A percentile compares a stretch with the other conserved stretches of the same genome.
phyloP scores from a whole-genome alignment of 768 basidiomycete species.

The Auricularia sp. region DNA sequence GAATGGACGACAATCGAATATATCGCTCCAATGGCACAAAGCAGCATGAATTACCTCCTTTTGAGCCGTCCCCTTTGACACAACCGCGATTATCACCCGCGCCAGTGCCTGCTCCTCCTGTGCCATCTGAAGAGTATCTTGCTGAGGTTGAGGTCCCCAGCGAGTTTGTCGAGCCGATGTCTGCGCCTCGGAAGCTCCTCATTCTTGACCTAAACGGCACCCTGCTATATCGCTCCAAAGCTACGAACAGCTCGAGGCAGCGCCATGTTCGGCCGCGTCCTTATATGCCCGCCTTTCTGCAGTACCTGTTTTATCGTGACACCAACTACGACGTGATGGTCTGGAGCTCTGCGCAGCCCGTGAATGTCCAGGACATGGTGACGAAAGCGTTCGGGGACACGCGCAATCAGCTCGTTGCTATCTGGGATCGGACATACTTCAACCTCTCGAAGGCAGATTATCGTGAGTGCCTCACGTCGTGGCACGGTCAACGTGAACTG shows the following conservation, averaged over 20 bases:
- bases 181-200: slow-evolving; percentile 45
- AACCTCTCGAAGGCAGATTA: slow-evolving; percentile 56
- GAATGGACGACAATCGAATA: too few species aligned
- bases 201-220: slow-evolving; percentile 72
- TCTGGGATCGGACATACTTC: slow-evolving; percentile 75
- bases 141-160: background rate
- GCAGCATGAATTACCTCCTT: too few species aligned
- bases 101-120: background rate
- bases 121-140: background rate
- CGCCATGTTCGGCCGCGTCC: slow-evolving; percentile 37
- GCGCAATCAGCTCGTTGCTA: slow-evolving; percentile 33
- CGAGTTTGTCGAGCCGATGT: background rate
- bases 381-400: slow-evolving; percentile 39
- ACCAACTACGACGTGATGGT: slow-evolving; percentile 75
- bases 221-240: slow-evolving; percentile 30
- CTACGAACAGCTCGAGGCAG: slow-evolving; percentile 38
- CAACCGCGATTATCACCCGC: too few species aligned
- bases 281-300: slow-evolving; percentile 49
- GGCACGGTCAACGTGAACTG: background rate
- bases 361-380: slow-evolving; percentile 70
- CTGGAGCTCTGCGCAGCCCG: slow-evolving; percentile 81
- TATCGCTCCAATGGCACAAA: too few species aligned
- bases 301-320: slow-evolving; percentile 51
- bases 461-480: slow-evolving; percentile 38
- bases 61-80: too few species aligned